A percentile compares a stretch with the other conserved stretches of the same genome.
Conservation (phyloP, 1,284 basidiomycete genomes). For the Earliella scabrosa region DNA sequence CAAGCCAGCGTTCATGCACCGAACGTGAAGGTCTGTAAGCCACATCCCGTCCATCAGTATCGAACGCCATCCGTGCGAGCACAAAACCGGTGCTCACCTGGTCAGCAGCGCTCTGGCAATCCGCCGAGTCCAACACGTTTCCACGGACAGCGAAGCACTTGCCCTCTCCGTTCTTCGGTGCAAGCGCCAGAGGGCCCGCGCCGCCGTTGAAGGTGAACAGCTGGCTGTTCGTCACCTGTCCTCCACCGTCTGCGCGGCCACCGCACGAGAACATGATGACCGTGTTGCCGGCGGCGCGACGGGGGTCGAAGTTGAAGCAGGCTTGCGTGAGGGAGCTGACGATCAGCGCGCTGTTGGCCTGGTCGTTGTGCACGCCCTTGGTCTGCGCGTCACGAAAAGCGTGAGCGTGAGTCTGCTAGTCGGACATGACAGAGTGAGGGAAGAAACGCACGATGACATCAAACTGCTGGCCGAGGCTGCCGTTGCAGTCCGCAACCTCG, state of each 20-base stretch:
- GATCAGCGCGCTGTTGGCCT: not conserved
- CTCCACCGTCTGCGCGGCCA: slow-evolving; percentile 9
- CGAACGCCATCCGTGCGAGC: too few species aligned
- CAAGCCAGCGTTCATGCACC: too few species aligned
- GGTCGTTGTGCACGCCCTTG: slow-evolving; percentile 7
- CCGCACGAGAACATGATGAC: slow-evolving; percentile 11
- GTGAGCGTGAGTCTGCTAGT: not conserved
- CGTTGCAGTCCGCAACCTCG: slow-evolving; percentile 4
- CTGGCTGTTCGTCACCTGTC: slow-evolving; percentile 9
- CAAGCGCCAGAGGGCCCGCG: not conserved
- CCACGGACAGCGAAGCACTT: not conserved
- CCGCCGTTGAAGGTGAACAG: slow-evolving; percentile 8
- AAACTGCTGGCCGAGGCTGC: slow-evolving; percentile 5
- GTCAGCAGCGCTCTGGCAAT: not conserved
- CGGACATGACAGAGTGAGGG: not conserved
- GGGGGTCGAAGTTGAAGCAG: slow-evolving; percentile 11
- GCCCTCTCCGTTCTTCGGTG: slow-evolving; percentile 5
- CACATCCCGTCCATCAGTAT: too few species aligned
- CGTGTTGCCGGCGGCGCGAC: slow-evolving; percentile 8
- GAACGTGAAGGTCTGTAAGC: too few species aligned
- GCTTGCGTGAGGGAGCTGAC: slow-evolving; percentile 5
- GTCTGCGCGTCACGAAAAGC: not conserved
- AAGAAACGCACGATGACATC: slow-evolving; percentile 3
- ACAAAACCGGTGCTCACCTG: not conserved
- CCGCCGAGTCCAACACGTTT: not conserved